Percentiles rank a stretch among this genome's conserved stretches.
These are phyloP conservation scores for Populus simonii DNA, from an alignment of 345 rosid species.

Conservation along the genomic window DNA sequence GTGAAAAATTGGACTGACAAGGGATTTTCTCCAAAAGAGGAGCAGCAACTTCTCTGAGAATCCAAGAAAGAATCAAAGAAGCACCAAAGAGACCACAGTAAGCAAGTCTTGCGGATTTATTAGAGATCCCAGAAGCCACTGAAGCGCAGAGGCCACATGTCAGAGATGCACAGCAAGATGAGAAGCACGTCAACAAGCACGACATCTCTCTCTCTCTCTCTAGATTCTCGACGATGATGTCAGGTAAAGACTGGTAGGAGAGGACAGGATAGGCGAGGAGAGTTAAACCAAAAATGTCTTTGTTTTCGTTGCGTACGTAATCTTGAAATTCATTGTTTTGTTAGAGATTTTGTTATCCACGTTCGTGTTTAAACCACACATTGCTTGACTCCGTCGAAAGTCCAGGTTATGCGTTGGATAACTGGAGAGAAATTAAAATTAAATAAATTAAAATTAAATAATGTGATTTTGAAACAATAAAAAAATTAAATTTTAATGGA, in stretches of 20 bases:
- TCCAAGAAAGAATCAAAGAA: constrained; percentile 83
- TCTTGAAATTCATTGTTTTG: neutral
- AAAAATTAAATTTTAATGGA: too few relatives aligned
- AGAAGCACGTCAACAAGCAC: constrained; percentile 45
- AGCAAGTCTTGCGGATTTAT: constrained; percentile 80
- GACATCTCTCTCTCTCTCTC: constrained; percentile 34
- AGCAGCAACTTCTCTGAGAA: constrained; percentile 73
- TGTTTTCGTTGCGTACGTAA: neutral
- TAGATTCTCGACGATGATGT: neutral
- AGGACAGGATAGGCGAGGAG: neutral
- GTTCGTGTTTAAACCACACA: too few relatives aligned
- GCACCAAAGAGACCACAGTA: constrained; percentile 93
- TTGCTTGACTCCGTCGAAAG: too few relatives aligned
- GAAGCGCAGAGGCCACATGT: constrained; percentile 91
- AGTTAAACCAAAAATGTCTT: neutral
- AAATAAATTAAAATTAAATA: too few relatives aligned
- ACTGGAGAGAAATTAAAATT: too few relatives aligned
- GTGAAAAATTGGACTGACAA: constrained; percentile 41
- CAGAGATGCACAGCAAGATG: constrained; percentile 73
- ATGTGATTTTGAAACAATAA: too few relatives aligned
- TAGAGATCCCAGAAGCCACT: constrained; percentile 79
- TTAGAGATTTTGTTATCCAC: neutral
- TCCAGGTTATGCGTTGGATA: too few relatives aligned
- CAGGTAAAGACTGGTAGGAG: constrained; percentile 7
- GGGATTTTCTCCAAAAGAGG: constrained; percentile 75